phyloP scores from a whole-genome alignment of 148 eudicot genomes.

The Persicaria maculosa region DNA sequence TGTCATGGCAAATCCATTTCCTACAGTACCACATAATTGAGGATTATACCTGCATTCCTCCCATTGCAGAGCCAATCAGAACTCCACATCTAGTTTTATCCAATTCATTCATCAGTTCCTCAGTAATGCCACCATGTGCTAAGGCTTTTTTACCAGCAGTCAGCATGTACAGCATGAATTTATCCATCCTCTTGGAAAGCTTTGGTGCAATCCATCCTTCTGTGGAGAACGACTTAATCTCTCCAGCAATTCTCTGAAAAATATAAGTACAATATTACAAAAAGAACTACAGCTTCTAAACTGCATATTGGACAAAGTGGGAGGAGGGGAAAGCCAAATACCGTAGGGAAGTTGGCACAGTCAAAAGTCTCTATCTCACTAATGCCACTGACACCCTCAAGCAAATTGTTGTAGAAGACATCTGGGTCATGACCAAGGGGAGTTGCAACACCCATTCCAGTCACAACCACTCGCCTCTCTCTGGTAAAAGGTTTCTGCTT shows the following conservation, averaged over 20 bases:
- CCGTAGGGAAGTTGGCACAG: constrained; percentile 71
- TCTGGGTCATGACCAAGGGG: constrained; percentile 75
- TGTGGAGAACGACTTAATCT: constrained; percentile 83
- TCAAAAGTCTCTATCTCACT: constrained; percentile 82
- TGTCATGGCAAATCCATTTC: no score
- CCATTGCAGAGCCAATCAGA: constrained; percentile 93
- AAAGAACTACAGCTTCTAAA: neutral
- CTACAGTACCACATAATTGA: neutral
- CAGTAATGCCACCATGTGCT: constrained; percentile 72
- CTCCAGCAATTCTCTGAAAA: constrained; percentile 89
- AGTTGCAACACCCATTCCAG: constrained; percentile 90
- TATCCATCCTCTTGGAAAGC: constrained; percentile 84
- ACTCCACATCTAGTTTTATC: constrained; percentile 83
- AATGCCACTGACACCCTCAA: constrained; percentile 92
- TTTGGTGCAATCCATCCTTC: constrained; percentile 92
- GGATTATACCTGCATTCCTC: constrained; percentile 84
- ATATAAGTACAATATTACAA: constrained; percentile 8
- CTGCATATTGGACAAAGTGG: neutral
- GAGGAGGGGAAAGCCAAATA: constrained; percentile 17
- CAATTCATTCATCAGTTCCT: constrained; percentile 67
- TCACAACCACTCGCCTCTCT: constrained; percentile 79
- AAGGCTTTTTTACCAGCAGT: constrained; percentile 97
- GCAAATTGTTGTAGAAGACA: constrained; percentile 74
- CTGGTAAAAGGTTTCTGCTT: constrained; percentile 44
- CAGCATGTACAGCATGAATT: constrained; percentile 92